These are phyloP conservation scores for Boletus sp. DNA, from an alignment of 768 basidiomycete species.

Conservation along the genomic window DNA sequence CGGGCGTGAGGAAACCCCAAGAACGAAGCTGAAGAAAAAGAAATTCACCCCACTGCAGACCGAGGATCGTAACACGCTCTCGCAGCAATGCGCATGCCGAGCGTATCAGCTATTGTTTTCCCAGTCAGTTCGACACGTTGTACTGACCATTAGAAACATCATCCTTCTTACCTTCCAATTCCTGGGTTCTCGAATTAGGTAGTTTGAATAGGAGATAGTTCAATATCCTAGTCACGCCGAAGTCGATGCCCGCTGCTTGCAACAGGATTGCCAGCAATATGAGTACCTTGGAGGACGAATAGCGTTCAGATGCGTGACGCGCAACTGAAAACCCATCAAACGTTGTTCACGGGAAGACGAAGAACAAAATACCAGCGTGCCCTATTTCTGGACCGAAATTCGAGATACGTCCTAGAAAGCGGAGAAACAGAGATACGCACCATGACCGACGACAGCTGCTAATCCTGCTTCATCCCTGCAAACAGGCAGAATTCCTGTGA, in stretches of 20 bases:
- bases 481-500: slow-evolving; percentile 83
- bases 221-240: slow-evolving; percentile 47
- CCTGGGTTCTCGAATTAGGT: slow-evolving; percentile 81
- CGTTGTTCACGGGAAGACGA: background rate
- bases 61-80: slow-evolving; percentile 85
- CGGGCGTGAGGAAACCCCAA: background rate
- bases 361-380: slow-evolving; percentile 54
- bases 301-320: slow-evolving; percentile 51
- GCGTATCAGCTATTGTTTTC: slow-evolving; percentile 68
- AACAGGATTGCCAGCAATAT: slow-evolving; percentile 43
- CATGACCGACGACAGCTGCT: slow-evolving; percentile 83
- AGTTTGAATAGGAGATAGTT: slow-evolving; percentile 59
- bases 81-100: slow-evolving; percentile 79
- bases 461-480: slow-evolving; percentile 77
- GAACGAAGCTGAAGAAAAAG: background rate
- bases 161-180: slow-evolving; percentile 63
- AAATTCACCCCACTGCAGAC: slow-evolving; percentile 63
- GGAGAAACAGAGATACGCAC: slow-evolving; percentile 34
- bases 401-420: background rate
- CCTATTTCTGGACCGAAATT: slow-evolving; percentile 60
- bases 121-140: background rate
- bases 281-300: slow-evolving; percentile 43
- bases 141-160: background rate
- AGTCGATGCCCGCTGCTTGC: slow-evolving; percentile 51
- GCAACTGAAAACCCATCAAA: slow-evolving; percentile 44